Conservation (phyloP, 148 eudicot species). For the Spergularia bocconei region DNA sequence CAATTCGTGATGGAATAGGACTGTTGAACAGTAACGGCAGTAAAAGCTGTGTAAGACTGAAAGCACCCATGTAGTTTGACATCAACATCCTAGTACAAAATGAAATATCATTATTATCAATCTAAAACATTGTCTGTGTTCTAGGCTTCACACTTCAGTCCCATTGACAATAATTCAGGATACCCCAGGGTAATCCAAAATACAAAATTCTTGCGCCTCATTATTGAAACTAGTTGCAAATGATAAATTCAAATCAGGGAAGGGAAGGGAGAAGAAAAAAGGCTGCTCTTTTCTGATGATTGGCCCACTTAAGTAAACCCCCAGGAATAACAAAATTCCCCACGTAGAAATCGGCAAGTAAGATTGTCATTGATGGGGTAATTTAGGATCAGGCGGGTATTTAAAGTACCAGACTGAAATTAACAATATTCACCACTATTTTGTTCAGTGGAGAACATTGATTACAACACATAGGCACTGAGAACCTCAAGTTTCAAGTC, state of each 20-base stretch:
- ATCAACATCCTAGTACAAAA: constrained; percentile 66
- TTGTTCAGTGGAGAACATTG: background rate
- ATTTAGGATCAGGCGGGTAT: background rate
- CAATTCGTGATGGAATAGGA: constrained; percentile 78
- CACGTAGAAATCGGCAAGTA: too few relatives aligned
- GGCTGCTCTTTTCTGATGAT: background rate
- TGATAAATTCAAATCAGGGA: background rate
- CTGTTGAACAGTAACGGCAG: constrained; percentile 74
- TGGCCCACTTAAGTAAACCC: background rate
- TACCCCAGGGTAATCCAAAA: background rate
- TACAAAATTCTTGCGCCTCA: background rate
- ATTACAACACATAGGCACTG: background rate
- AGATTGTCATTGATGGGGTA: too few relatives aligned
- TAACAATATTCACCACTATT: background rate
- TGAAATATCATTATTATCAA: constrained; percentile 12
- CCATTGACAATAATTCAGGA: background rate
- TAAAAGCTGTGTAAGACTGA: constrained; percentile 72
- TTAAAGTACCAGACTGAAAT: background rate
- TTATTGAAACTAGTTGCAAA: background rate
- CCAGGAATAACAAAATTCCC: background rate
- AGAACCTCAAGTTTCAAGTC: background rate
- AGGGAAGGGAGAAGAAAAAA: background rate
- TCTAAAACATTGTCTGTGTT: constrained; percentile 8
- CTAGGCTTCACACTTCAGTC: background rate
- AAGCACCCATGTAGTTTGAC: constrained; percentile 85